Conservation (phyloP, 257 asterid genomes). For the Primulina tabacum region DNA sequence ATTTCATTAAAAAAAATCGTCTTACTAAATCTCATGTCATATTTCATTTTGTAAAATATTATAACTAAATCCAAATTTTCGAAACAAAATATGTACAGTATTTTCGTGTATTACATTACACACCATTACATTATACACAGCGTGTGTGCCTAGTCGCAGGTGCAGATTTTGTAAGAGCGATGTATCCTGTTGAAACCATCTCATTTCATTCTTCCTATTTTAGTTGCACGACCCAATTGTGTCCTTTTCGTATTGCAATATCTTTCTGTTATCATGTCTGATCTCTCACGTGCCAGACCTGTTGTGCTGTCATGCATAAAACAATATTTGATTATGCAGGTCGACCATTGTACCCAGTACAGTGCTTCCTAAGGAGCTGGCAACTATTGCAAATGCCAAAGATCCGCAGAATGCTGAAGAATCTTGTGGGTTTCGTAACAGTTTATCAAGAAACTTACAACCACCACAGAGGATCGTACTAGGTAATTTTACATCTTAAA, state of each 20-base stretch:
- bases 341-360: constrained; percentile 65
- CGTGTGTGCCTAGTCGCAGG: too few relatives aligned
- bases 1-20: too few relatives aligned
- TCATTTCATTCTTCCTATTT: neutral
- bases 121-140: too few relatives aligned
- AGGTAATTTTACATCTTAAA: constrained; percentile 14
- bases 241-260: too few relatives aligned
- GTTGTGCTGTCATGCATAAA: neutral
- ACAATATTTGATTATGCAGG: constrained; percentile 33
- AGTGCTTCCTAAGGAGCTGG: constrained; percentile 49
- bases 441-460: constrained; percentile 46
- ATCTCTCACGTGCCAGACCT: neutral
- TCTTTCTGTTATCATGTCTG: neutral
- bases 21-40: too few relatives aligned
- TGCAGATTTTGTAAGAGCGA: too few relatives aligned
- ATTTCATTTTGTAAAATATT: too few relatives aligned
- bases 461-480: constrained; percentile 33
- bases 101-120: too few relatives aligned
- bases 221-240: neutral
- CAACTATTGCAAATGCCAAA: constrained; percentile 30
- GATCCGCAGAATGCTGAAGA: constrained; percentile 54
- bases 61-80: too few relatives aligned
- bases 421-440: constrained; percentile 44
- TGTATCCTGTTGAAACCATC: neutral
- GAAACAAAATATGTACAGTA: too few relatives aligned